phyloP scores from a whole-genome alignment of 345 rosid genomes.

The Aethionema arabicum region DNA sequence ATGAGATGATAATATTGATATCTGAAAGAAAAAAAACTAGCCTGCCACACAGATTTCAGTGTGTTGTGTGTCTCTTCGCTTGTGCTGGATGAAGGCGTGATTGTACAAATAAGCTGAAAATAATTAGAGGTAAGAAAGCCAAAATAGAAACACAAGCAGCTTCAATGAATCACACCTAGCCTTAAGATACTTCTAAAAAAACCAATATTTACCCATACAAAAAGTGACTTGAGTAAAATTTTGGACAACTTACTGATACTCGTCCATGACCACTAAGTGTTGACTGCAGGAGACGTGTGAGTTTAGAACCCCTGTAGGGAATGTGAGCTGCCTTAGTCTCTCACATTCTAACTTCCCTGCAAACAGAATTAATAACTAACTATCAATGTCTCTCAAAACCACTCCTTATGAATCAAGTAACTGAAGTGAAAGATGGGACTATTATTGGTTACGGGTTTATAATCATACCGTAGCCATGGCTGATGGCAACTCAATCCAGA shows the following conservation, averaged over 20 bases:
- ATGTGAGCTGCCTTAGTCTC: constrained; percentile 99
- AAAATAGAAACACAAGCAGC: constrained; percentile 15
- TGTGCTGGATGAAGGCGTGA: constrained; percentile 96
- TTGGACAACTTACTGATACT: constrained; percentile 73
- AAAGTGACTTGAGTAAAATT: constrained; percentile 3
- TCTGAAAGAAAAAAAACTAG: no score
- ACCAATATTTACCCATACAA: constrained; percentile 9
- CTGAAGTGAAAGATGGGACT: no score
- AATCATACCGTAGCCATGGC: no score
- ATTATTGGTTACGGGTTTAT: no score
- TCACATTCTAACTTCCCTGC: no score
- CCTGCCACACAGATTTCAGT: constrained; percentile 95
- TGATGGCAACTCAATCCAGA: no score
- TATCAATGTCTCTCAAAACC: no score
- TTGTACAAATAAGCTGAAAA: constrained; percentile 93
- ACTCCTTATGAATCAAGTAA: no score
- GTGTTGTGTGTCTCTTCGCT: constrained; percentile 99
- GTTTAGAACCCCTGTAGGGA: constrained; percentile 98
- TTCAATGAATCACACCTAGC: constrained; percentile 8
- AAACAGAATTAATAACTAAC: no score
- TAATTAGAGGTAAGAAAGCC: constrained; percentile 19
- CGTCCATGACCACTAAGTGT: constrained; percentile 97
- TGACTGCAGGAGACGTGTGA: constrained; percentile 97
- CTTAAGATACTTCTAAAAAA: constrained; percentile 18
- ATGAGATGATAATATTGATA: neutral